Conservation (phyloP, 2,329 filamentous ascomycete species). For the Corinectria fuckeliana region DNA sequence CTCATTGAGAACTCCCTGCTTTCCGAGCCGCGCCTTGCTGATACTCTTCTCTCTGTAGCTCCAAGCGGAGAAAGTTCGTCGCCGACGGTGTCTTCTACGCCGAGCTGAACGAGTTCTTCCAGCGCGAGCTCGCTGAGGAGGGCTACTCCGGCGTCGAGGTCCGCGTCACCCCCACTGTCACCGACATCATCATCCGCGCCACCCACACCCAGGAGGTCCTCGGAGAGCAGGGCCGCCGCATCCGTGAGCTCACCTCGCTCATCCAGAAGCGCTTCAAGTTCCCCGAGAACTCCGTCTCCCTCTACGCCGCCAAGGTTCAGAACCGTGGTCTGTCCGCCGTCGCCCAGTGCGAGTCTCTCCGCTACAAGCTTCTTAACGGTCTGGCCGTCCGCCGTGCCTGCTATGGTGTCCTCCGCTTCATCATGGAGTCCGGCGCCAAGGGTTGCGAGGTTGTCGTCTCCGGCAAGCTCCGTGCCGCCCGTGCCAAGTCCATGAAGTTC, state of each 20-base stretch:
- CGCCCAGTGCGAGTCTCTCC: constrained; percentile 99
- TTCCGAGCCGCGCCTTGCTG: constrained; percentile 25
- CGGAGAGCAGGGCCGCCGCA: constrained; percentile 99
- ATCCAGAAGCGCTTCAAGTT: constrained; percentile 99
- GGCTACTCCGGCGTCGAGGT: constrained; percentile 99
- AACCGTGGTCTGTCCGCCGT: constrained; percentile 99
- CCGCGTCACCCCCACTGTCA: constrained; percentile 99
- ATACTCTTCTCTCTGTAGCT: constrained; percentile 58
- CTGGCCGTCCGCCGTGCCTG: constrained; percentile 97
- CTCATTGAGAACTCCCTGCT: neutral
- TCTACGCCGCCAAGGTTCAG: constrained; percentile 99
- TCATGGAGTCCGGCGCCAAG: constrained; percentile 99
- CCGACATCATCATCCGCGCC: constrained; percentile 99
- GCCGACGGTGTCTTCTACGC: constrained; percentile 99
- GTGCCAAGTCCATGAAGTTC: constrained; percentile 99
- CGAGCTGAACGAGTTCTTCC: constrained; percentile 99
- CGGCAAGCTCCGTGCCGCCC: constrained; percentile 97
- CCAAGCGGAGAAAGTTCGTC: constrained; percentile 94
- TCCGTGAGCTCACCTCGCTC: constrained; percentile 99
- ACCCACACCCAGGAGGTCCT: constrained; percentile 99
- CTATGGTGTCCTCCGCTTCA: constrained; percentile 99
- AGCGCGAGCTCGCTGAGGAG: constrained; percentile 99
- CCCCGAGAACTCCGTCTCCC: constrained; percentile 99
- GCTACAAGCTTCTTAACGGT: constrained; percentile 99
- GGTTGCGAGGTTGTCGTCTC: constrained; percentile 99